Conservation (phyloP, 148 eudicot genomes). For the Rhododendron simsii region DNA sequence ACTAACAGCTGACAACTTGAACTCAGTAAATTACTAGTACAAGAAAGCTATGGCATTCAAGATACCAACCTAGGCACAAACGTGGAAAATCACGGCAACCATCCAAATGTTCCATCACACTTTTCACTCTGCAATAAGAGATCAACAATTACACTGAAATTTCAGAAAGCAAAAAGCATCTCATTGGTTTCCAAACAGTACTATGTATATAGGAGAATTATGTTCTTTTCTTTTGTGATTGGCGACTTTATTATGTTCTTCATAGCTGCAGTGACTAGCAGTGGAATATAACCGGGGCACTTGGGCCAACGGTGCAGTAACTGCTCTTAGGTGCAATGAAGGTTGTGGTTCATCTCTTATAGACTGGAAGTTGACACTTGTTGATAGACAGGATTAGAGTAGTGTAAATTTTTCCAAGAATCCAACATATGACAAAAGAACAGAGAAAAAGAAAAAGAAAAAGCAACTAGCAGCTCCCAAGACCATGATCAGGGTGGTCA, state of each 20-base stretch:
- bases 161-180: background rate
- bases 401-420: background rate
- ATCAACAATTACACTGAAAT: background rate
- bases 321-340: background rate
- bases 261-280: background rate
- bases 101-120: constrained; percentile 81
- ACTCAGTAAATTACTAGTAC: background rate
- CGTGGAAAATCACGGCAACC: constrained; percentile 89
- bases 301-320: background rate
- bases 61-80: constrained; percentile 75
- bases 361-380: background rate
- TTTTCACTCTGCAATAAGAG: constrained; percentile 70
- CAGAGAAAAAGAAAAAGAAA: no score
- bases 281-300: background rate
- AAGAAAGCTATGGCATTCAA: background rate
- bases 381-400: background rate
- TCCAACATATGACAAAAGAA: background rate
- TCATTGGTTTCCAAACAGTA: background rate
- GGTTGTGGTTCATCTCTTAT: background rate
- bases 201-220: background rate
- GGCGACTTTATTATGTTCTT: background rate
- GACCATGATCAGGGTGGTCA: background rate
- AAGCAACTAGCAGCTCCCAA: background rate
- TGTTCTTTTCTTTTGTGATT: background rate
- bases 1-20: background rate